Evolutionary conservation across 2,329 filamentous ascomycete genomes (phyloP).

Genomic region (Aspergillus quadricinctus): DNA sequence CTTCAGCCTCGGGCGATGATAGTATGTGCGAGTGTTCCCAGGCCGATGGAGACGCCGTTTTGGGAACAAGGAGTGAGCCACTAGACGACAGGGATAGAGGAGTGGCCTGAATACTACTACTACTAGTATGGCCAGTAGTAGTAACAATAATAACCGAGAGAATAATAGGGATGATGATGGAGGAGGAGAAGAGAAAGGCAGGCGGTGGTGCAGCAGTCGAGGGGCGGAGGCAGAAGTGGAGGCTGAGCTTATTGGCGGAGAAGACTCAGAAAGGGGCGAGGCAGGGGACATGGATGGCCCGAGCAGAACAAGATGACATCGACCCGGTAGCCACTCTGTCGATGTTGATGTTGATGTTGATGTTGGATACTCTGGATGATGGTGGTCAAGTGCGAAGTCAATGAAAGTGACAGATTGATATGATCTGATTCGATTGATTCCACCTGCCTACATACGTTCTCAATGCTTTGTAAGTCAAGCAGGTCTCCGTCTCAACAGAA

Average conservation of each 20-base stretch:
- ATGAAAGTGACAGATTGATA: neutral
- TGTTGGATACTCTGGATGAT: no score
- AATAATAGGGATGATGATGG: conserved; percentile 2
- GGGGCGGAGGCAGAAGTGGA: neutral
- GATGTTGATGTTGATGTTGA: neutral
- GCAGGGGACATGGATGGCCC: conserved; percentile 11
- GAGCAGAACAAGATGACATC: conserved; percentile 11
- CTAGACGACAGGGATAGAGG: conserved; percentile 4
- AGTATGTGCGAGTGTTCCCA: conserved; percentile 18
- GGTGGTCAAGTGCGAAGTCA: no score
- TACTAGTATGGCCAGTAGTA: neutral
- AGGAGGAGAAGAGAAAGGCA: conserved; percentile 2
- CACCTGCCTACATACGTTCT: neutral
- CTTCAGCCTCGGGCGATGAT: conserved; percentile 40
- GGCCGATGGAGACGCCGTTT: conserved; percentile 23
- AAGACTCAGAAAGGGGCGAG: conserved; percentile 20
- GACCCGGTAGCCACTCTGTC: neutral
- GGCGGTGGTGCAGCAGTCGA: conserved; percentile 4
- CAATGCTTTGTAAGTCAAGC: neutral
- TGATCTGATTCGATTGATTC: neutral
- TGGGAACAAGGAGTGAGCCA: conserved; percentile 14
- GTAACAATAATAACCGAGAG: neutral
- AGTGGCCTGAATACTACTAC: neutral
- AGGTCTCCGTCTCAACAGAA: neutral
- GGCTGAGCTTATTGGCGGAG: conserved; percentile 18